Percentiles rank a stretch among this genome's conserved stretches.
Evolutionary conservation across 371 early-diverging fungal species (phyloP).

Genomic region (Circinella minor): DNA sequence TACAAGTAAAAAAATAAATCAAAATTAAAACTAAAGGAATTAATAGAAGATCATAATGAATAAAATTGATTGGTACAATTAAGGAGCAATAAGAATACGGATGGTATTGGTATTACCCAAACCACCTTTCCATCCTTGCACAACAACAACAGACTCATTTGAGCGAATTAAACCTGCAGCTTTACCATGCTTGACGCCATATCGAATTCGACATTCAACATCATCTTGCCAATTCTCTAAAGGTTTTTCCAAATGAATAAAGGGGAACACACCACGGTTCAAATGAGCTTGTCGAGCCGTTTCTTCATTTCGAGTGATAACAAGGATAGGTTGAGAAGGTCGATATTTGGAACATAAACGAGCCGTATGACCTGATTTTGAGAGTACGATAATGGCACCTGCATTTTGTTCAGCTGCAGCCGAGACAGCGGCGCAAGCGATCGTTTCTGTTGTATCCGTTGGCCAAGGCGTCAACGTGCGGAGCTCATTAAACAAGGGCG

Average conservation of each 20-base stretch:
- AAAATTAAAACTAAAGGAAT: too few relatives aligned
- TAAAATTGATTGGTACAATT: neutral
- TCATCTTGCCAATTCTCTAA: conserved; percentile 64
- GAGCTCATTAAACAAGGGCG: conserved; percentile 78
- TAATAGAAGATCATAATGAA: too few relatives aligned
- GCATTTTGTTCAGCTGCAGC: conserved; percentile 84
- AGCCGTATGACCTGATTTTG: conserved; percentile 85
- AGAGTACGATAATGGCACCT: conserved; percentile 86
- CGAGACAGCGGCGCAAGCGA: conserved; percentile 90
- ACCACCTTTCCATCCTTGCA: conserved; percentile 80
- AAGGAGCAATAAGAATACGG: conserved; percentile 61
- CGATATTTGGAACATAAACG: conserved; percentile 92
- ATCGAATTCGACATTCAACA: conserved; percentile 68
- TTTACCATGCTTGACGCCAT: conserved; percentile 63
- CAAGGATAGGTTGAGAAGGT: conserved; percentile 88
- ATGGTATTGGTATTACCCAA: conserved; percentile 77
- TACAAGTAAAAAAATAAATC: too few relatives aligned
- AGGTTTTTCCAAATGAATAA: conserved; percentile 63
- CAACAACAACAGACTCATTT: conserved; percentile 68
- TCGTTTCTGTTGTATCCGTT: conserved; percentile 85
- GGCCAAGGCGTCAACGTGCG: conserved; percentile 76
- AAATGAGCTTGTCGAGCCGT: conserved; percentile 88
- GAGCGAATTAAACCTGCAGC: conserved; percentile 59
- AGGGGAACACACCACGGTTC: conserved; percentile 89
- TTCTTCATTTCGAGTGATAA: conserved; percentile 78